Conservation (phyloP, 2,329 filamentous ascomycete species). For the Chaetomiaceae sp. region DNA sequence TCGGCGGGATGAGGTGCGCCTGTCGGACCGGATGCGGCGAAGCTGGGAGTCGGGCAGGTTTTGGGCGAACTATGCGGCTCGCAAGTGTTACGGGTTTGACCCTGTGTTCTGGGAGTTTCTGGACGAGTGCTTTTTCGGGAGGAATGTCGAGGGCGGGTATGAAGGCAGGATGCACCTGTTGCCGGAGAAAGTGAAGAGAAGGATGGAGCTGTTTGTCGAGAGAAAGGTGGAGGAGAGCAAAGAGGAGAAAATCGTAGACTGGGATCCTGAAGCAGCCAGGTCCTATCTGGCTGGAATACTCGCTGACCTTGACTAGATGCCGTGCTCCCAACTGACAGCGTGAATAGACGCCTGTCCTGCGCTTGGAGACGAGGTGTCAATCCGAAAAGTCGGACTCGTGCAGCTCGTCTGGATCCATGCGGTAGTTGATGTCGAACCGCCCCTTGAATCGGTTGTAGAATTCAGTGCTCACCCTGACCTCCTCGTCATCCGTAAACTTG, state of each 20-base stretch:
- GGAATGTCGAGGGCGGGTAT: conserved; percentile 7
- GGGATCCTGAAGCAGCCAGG: conserved; percentile 15
- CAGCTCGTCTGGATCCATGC: conserved; percentile 33
- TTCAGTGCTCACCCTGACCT: conserved; percentile 24
- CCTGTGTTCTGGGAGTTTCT: conserved; percentile 19
- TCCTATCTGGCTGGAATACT: conserved; percentile 8
- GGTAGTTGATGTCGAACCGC: conserved; percentile 33
- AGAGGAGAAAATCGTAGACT: conserved; percentile 4
- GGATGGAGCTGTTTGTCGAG: conserved; percentile 9
- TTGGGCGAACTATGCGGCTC: conserved; percentile 19
- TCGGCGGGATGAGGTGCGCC: conserved; percentile 9
- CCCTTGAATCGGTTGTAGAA: conserved; percentile 31
- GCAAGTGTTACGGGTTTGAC: conserved; percentile 16
- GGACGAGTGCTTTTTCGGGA: conserved; percentile 19
- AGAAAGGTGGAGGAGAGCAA: conserved; percentile 6
- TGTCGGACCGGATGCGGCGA: conserved; percentile 17
- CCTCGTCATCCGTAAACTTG: conserved; percentile 29
- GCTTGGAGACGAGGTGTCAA: background rate
- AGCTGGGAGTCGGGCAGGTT: conserved; percentile 21
- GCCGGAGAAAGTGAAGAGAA: conserved; percentile 1
- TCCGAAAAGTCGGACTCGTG: conserved; percentile 34
- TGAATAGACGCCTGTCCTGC: background rate
- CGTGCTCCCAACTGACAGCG: background rate
- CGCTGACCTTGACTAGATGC: conserved; percentile 7
- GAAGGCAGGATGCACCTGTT: conserved; percentile 8